A percentile compares a stretch with the other conserved stretches of the same genome.
Conservation (phyloP, 108 stramenopile genomes). For the Chaetoceros muelleri region DNA sequence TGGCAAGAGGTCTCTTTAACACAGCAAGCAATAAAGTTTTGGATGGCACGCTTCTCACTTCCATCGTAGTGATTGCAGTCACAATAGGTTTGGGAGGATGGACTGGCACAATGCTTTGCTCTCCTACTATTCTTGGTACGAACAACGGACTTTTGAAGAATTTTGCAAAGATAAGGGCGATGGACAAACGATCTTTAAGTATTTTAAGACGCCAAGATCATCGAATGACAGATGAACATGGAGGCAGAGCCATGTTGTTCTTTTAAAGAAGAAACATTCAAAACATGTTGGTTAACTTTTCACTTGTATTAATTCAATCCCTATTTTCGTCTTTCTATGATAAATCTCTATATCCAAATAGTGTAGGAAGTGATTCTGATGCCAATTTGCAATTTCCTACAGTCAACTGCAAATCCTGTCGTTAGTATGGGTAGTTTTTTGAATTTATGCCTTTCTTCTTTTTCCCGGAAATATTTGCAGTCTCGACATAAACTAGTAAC, state of each 20-base stretch:
- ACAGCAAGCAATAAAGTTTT: background rate
- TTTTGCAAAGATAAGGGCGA: background rate
- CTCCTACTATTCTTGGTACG: conserved; percentile 16
- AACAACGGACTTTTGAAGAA: background rate
- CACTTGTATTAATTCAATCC: too few species aligned
- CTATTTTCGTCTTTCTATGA: too few species aligned
- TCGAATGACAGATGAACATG: background rate
- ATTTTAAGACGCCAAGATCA: background rate
- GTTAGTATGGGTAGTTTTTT: too few species aligned
- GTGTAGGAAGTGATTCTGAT: too few species aligned
- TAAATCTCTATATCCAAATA: too few species aligned
- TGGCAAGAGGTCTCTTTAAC: conserved; percentile 9
- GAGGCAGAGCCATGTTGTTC: background rate
- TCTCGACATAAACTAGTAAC: too few species aligned
- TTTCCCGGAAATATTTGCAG: too few species aligned
- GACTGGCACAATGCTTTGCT: conserved; percentile 18
- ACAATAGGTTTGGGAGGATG: conserved; percentile 20
- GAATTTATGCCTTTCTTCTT: too few species aligned
- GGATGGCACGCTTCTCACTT: background rate
- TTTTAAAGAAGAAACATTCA: background rate
- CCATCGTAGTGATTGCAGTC: conserved; percentile 6
- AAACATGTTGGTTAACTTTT: too few species aligned
- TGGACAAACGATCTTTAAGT: background rate
- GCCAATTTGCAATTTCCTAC: too few species aligned
- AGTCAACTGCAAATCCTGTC: too few species aligned